Evolutionary conservation across 352 stramenopile species (phyloP).

Genomic region (Phytophthora foliorum): DNA sequence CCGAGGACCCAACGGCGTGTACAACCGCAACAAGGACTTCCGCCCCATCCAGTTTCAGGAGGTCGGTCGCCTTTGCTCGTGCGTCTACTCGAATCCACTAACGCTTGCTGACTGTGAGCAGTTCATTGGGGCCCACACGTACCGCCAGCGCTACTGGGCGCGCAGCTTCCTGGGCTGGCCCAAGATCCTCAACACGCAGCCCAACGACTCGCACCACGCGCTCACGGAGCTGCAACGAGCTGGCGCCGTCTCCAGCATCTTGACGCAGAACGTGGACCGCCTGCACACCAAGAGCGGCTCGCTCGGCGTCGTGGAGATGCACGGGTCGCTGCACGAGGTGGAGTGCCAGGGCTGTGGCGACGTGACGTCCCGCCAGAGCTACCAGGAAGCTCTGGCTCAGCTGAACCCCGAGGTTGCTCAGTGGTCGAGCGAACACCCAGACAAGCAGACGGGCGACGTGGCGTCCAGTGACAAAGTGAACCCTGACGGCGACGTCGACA

Average conservation of each 20-base stretch:
- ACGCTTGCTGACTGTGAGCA: slow-evolving; percentile 10
- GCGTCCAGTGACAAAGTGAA: slow-evolving; percentile 81
- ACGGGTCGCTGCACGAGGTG: slow-evolving; percentile 94
- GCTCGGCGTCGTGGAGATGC: slow-evolving; percentile 93
- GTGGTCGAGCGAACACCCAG: slow-evolving; percentile 48
- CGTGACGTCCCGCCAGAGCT: slow-evolving; percentile 78
- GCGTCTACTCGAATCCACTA: background rate
- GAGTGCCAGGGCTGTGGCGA: slow-evolving; percentile 79
- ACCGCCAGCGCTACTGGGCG: slow-evolving; percentile 95
- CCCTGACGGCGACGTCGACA: slow-evolving; percentile 95
- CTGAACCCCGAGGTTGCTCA: slow-evolving; percentile 81
- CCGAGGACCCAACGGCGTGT: slow-evolving; percentile 94
- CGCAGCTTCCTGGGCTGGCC: slow-evolving; percentile 91
- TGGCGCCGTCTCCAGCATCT: slow-evolving; percentile 66
- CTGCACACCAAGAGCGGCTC: slow-evolving; percentile 94
- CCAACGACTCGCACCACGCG: slow-evolving; percentile 93
- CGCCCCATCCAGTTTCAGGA: slow-evolving; percentile 97
- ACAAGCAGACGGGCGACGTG: slow-evolving; percentile 58
- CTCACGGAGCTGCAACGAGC: slow-evolving; percentile 83
- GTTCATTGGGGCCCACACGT: slow-evolving; percentile 75
- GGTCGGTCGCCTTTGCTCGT: slow-evolving; percentile 58
- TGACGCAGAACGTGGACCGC: slow-evolving; percentile 99
- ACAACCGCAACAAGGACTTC: slow-evolving; percentile 94
- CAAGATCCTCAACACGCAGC: slow-evolving; percentile 79
- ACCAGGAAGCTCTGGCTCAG: slow-evolving; percentile 84